phyloP scores from a whole-genome alignment of 495 filamentous ascomycete species.

The Pseudomonodictys pantanalensis region DNA sequence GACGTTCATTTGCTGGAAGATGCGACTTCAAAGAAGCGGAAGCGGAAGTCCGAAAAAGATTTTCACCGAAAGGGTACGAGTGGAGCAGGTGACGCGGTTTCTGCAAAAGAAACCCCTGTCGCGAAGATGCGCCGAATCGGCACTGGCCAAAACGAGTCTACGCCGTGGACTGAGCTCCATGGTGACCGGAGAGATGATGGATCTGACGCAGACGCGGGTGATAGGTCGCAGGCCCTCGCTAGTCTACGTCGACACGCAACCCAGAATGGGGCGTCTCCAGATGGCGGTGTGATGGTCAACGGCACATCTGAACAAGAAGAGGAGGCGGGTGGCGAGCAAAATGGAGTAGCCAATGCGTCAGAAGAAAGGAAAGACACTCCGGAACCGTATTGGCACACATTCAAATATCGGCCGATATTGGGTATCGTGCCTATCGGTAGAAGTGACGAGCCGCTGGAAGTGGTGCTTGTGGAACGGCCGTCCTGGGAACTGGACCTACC shows the following conservation, averaged over 20 bases:
- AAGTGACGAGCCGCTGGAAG: slow-evolving; percentile 56
- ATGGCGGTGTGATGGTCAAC: not conserved
- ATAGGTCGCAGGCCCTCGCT: slow-evolving; percentile 9
- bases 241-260: slow-evolving; percentile 14
- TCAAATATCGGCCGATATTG: slow-evolving; percentile 87
- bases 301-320: no score
- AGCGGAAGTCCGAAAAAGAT: slow-evolving; percentile 12
- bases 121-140: slow-evolving; percentile 25
- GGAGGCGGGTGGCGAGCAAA: not conserved
- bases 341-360: slow-evolving; percentile 38
- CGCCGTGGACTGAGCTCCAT: slow-evolving; percentile 12
- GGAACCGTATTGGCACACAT: slow-evolving; percentile 65
- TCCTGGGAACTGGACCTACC: slow-evolving; percentile 79
- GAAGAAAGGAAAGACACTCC: slow-evolving; percentile 29
- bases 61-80: slow-evolving; percentile 13
- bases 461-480: slow-evolving; percentile 84
- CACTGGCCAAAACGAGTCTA: slow-evolving; percentile 20
- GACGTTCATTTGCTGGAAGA: slow-evolving; percentile 54
- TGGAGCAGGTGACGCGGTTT: slow-evolving; percentile 29
- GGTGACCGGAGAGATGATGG: not conserved
- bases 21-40: slow-evolving; percentile 21
- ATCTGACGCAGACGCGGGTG: slow-evolving; percentile 19
- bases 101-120: slow-evolving; percentile 14
- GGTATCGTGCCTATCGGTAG: slow-evolving; percentile 72
- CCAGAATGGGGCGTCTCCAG: slow-evolving; percentile 2